A percentile compares a stretch with the other conserved stretches of the same genome.
These are phyloP conservation scores for Venturia nashicola DNA, from an alignment of 2,329 filamentous ascomycete genomes.

Conservation along the genomic window DNA sequence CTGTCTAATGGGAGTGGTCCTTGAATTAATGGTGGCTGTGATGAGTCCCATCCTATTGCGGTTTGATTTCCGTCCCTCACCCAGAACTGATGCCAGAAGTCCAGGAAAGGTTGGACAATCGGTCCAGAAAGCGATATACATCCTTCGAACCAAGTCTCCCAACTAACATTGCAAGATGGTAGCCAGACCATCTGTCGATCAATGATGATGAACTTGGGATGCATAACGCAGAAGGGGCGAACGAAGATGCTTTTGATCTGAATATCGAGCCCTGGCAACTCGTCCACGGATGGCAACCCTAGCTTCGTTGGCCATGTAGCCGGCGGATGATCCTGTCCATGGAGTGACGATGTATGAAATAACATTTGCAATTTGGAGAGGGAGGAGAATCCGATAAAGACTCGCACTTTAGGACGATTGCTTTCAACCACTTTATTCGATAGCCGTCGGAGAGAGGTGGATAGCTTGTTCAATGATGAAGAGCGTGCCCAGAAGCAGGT, in stretches of 20 bases:
- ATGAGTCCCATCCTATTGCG: not conserved
- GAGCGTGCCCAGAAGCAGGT: constrained; percentile 76
- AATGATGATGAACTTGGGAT: constrained; percentile 69
- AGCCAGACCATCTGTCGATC: constrained; percentile 56
- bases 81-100: constrained; percentile 64
- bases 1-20: not conserved
- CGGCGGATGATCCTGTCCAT: constrained; percentile 50
- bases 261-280: constrained; percentile 51
- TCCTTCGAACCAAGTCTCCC: constrained; percentile 79
- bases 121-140: constrained; percentile 55
- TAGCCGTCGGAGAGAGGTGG: constrained; percentile 45
- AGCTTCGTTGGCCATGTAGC: constrained; percentile 48
- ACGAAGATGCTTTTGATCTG: constrained; percentile 69
- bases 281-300: constrained; percentile 47
- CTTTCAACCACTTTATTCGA: constrained; percentile 35
- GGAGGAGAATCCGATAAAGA: constrained; percentile 68
- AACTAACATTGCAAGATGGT: constrained; percentile 75
- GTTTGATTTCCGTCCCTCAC: constrained; percentile 14
- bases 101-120: constrained; percentile 47
- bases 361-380: constrained; percentile 61
- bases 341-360: constrained; percentile 51
- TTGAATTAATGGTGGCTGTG: not conserved
- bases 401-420: constrained; percentile 35
- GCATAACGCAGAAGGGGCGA: constrained; percentile 73
- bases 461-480: constrained; percentile 44